These are phyloP conservation scores for Fonsecaea monophora DNA, from an alignment of 2,329 filamentous ascomycete species.

Conservation along the genomic window DNA sequence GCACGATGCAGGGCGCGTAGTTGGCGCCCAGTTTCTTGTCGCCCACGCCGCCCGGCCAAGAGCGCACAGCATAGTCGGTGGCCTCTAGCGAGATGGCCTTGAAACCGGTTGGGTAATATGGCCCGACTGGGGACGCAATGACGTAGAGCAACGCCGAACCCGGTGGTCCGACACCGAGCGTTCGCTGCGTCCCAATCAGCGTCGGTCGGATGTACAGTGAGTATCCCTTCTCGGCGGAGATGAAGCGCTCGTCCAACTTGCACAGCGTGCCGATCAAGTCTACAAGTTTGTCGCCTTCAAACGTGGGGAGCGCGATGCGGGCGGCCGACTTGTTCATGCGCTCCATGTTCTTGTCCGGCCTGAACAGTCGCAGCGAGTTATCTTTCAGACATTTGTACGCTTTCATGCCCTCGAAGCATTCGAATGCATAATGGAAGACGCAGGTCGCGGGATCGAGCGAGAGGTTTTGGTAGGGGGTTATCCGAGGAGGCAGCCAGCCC, in stretches of 20 bases:
- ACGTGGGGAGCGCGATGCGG: slow-evolving; percentile 90
- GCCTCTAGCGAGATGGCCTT: slow-evolving; percentile 96
- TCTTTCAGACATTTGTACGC: slow-evolving; percentile 83
- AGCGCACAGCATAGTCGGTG: slow-evolving; percentile 93
- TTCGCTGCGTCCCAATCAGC: slow-evolving; percentile 95
- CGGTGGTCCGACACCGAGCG: slow-evolving; percentile 89
- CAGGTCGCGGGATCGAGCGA: slow-evolving; percentile 94
- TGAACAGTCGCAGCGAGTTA: slow-evolving; percentile 83
- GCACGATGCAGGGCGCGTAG: slow-evolving; percentile 99
- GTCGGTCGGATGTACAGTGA: slow-evolving; percentile 94
- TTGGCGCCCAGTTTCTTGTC: slow-evolving; percentile 99
- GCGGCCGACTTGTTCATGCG: slow-evolving; percentile 89
- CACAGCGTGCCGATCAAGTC: slow-evolving; percentile 82
- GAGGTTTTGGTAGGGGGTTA: slow-evolving; percentile 95
- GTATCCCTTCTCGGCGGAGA: slow-evolving; percentile 84
- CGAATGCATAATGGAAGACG: slow-evolving; percentile 98
- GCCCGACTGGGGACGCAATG: slow-evolving; percentile 94
- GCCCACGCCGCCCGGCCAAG: slow-evolving; percentile 96
- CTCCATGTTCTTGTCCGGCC: slow-evolving; percentile 95
- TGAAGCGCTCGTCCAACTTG: slow-evolving; percentile 84
- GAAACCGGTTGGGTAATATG: slow-evolving; percentile 98
- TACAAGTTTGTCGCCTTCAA: slow-evolving; percentile 75
- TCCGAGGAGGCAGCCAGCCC: slow-evolving; percentile 83
- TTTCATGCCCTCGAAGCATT: slow-evolving; percentile 99
- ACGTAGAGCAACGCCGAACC: slow-evolving; percentile 90